Evolutionary conservation across 1,139 yeast species (phyloP).

Genomic region (Kodamaea anthophila): DNA sequence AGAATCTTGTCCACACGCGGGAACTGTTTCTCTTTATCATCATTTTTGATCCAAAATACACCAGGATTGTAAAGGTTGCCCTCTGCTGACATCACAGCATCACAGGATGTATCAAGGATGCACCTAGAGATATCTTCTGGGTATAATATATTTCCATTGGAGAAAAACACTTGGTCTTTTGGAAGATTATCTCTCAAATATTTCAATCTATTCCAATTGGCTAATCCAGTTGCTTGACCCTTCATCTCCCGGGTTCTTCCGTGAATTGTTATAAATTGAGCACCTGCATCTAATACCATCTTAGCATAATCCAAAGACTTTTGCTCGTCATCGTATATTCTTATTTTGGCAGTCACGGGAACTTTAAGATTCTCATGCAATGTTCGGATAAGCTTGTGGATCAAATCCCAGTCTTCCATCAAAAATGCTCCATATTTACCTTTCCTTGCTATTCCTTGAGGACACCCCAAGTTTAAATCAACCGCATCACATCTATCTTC

Average conservation of each 20-base stretch:
- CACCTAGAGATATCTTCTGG: constrained; percentile 76
- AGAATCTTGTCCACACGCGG: constrained; percentile 81
- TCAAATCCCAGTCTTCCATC: constrained; percentile 95
- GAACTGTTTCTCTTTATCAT: constrained; percentile 58
- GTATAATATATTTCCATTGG: constrained; percentile 88
- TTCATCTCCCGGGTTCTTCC: constrained; percentile 97
- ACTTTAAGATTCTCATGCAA: constrained; percentile 68
- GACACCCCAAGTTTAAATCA: constrained; percentile 93
- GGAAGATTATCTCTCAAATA: constrained; percentile 79
- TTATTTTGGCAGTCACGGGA: constrained; percentile 93
- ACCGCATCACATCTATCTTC: constrained; percentile 90
- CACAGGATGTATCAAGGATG: constrained; percentile 56
- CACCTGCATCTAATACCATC: constrained; percentile 91
- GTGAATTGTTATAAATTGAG: constrained; percentile 90
- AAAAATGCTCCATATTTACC: constrained; percentile 94
- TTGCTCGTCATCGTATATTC: constrained; percentile 81
- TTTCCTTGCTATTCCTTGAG: constrained; percentile 92
- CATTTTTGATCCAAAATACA: constrained; percentile 56
- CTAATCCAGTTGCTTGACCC: constrained; percentile 92
- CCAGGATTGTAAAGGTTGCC: constrained; percentile 94
- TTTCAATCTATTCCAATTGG: constrained; percentile 80
- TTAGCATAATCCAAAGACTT: constrained; percentile 83
- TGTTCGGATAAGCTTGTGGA: constrained; percentile 61
- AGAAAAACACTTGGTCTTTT: constrained; percentile 76
- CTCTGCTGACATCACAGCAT: constrained; percentile 97